phyloP scores from a whole-genome alignment of 176 grass and related monocot species.

The Raddia guianensis region DNA sequence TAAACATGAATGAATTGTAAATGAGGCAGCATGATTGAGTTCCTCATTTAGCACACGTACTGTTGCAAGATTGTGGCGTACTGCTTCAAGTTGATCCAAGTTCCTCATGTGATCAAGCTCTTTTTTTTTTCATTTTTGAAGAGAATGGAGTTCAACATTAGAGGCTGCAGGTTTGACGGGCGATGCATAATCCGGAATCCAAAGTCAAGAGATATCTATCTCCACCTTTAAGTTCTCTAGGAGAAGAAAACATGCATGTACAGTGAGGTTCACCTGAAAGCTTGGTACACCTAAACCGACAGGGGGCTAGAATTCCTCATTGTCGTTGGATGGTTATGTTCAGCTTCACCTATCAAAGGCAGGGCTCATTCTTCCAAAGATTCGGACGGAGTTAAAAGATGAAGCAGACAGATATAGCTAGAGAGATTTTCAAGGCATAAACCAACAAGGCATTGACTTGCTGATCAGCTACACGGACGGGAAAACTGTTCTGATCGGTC shows the following conservation, averaged over 20 bases:
- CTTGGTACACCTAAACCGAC: neutral
- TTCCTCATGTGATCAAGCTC: neutral
- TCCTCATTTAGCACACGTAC: neutral
- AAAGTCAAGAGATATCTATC: neutral
- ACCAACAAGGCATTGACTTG: slow-evolving; percentile 19
- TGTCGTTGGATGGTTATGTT: neutral
- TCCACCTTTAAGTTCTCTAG: neutral
- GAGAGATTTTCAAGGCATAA: neutral
- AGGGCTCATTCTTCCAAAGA: neutral
- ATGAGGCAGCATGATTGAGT: neutral
- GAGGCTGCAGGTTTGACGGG: slow-evolving; percentile 4
- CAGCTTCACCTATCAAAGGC: slow-evolving; percentile 3
- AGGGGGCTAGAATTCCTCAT: neutral
- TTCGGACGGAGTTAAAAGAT: neutral
- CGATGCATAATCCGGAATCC: neutral
- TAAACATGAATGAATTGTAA: neutral
- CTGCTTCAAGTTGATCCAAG: neutral
- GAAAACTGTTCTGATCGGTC: neutral
- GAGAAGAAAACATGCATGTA: neutral
- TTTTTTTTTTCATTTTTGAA: too few species aligned
- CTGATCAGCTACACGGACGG: neutral
- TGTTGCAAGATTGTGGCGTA: neutral
- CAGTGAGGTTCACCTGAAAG: neutral
- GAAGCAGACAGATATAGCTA: neutral
- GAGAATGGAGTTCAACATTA: neutral